Percentiles rank a stretch among this genome's conserved stretches.
Evolutionary conservation across 2,329 filamentous ascomycete genomes (phyloP).

Genomic region (Xylariaceae sp.): DNA sequence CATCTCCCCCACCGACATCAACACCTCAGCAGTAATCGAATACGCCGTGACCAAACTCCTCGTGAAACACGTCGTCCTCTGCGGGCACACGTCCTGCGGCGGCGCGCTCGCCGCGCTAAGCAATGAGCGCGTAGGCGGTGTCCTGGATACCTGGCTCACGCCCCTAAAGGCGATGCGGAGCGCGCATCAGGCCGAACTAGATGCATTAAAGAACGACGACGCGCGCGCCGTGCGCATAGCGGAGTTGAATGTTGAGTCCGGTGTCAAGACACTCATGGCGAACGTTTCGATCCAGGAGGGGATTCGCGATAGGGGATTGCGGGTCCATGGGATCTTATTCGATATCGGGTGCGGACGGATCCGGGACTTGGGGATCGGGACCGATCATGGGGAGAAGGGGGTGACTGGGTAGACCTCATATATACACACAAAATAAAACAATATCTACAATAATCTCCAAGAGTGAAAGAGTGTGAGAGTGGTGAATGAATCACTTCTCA

Average conservation of each 20-base stretch:
- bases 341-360: slow-evolving; percentile 51
- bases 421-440: background rate
- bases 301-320: slow-evolving; percentile 61
- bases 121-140: slow-evolving; percentile 44
- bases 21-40: slow-evolving; percentile 69
- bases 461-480: too few relatives aligned
- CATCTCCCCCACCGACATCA: slow-evolving; percentile 68
- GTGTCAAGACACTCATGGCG: slow-evolving; percentile 61
- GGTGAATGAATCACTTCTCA: slow-evolving; percentile 12
- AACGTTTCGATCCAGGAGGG: slow-evolving; percentile 67
- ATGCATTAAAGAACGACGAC: slow-evolving; percentile 47
- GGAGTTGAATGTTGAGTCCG: slow-evolving; percentile 69
- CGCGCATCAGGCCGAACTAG: slow-evolving; percentile 51
- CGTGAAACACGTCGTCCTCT: slow-evolving; percentile 65
- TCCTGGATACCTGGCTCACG: slow-evolving; percentile 51
- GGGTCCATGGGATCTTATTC: slow-evolving; percentile 74
- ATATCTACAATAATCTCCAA: background rate
- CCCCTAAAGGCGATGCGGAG: slow-evolving; percentile 43
- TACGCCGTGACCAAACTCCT: slow-evolving; percentile 70
- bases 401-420: background rate
- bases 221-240: slow-evolving; percentile 58
- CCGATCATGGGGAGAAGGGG: slow-evolving; percentile 14
- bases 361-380: slow-evolving; percentile 45
- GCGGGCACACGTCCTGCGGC: slow-evolving; percentile 63
- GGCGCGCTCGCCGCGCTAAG: slow-evolving; percentile 57